These are phyloP conservation scores for Fusarium zealandicum DNA, from an alignment of 2,329 filamentous ascomycete species.

Conservation along the genomic window DNA sequence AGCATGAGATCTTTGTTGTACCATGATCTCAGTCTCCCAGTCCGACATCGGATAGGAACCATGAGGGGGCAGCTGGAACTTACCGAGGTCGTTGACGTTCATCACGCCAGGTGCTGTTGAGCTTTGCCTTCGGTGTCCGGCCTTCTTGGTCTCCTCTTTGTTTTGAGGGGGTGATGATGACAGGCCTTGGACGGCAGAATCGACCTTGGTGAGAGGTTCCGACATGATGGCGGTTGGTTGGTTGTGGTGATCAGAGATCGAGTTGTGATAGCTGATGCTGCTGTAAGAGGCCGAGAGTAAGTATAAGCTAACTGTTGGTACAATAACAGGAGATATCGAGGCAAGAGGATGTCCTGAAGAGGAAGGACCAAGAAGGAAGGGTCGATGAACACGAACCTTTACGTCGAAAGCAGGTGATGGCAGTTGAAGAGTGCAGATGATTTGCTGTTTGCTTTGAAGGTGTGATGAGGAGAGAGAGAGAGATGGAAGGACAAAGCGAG, in stretches of 20 bases:
- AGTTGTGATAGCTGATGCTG: conserved; percentile 25
- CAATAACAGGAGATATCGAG: conserved; percentile 1
- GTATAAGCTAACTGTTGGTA: conserved; percentile 16
- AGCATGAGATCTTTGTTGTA: conserved; percentile 7
- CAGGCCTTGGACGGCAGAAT: conserved; percentile 86
- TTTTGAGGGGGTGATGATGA: conserved; percentile 71
- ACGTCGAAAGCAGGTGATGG: conserved; percentile 38
- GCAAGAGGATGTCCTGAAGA: background rate
- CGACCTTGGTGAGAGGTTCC: conserved; percentile 80
- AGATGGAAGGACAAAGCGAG: conserved; percentile 36
- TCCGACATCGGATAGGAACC: conserved; percentile 20
- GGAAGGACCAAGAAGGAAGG: background rate
- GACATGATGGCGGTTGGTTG: conserved; percentile 44
- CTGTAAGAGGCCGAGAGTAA: conserved; percentile 3
- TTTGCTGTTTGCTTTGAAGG: conserved; percentile 29
- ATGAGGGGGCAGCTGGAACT: conserved; percentile 44
- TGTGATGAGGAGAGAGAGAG: conserved; percentile 41
- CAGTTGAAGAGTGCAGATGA: conserved; percentile 24
- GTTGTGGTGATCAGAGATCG: conserved; percentile 38
- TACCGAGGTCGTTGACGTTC: conserved; percentile 88
- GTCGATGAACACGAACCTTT: conserved; percentile 26
- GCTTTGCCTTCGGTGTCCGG: conserved; percentile 75
- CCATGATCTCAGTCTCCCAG: background rate
- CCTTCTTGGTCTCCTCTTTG: conserved; percentile 54
- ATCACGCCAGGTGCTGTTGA: conserved; percentile 70